Evolutionary conservation across 495 filamentous ascomycete species (phyloP).

Genomic region (Evernia prunastri): DNA sequence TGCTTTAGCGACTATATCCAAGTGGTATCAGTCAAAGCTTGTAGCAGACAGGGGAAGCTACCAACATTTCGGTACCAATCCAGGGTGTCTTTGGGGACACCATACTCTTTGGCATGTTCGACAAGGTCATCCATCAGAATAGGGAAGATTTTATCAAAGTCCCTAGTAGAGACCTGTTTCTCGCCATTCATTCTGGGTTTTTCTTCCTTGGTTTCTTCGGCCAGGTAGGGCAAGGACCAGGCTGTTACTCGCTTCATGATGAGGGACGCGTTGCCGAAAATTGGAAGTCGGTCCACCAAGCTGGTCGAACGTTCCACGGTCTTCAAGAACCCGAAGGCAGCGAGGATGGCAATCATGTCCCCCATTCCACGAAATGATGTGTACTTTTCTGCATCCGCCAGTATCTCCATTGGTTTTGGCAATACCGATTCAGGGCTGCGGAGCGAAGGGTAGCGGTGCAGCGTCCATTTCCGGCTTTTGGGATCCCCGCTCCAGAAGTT

Average conservation of each 20-base stretch:
- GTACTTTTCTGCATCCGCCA: conserved; percentile 12
- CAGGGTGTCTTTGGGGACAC: conserved; percentile 70
- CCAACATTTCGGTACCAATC: conserved; percentile 80
- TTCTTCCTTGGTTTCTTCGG: conserved; percentile 3
- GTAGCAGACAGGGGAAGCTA: conserved; percentile 5
- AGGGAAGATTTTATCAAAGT: conserved; percentile 85
- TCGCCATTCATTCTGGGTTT: not conserved
- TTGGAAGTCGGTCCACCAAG: conserved; percentile 8
- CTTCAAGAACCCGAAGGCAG: conserved; percentile 10
- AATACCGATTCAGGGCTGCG: conserved; percentile 7
- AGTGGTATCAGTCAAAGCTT: not conserved
- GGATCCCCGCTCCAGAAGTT: not conserved
- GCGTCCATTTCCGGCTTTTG: conserved; percentile 9
- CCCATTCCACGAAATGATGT: conserved; percentile 10
- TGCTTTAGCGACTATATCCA: conserved; percentile 60
- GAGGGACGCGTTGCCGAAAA: conserved; percentile 10
- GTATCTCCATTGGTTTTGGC: conserved; percentile 13
- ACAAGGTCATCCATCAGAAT: conserved; percentile 68
- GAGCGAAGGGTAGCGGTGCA: conserved; percentile 8
- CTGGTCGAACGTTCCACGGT: conserved; percentile 9
- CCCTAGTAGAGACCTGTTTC: conserved; percentile 23
- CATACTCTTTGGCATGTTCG: conserved; percentile 66
- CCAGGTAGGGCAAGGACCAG: conserved; percentile 4
- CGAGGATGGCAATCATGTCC: conserved; percentile 2
- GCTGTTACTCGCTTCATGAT: conserved; percentile 15